Base-by-base conservation (phyloP, 2,329 filamentous ascomycete species). In the Macroventuria anomochaeta region DNA sequence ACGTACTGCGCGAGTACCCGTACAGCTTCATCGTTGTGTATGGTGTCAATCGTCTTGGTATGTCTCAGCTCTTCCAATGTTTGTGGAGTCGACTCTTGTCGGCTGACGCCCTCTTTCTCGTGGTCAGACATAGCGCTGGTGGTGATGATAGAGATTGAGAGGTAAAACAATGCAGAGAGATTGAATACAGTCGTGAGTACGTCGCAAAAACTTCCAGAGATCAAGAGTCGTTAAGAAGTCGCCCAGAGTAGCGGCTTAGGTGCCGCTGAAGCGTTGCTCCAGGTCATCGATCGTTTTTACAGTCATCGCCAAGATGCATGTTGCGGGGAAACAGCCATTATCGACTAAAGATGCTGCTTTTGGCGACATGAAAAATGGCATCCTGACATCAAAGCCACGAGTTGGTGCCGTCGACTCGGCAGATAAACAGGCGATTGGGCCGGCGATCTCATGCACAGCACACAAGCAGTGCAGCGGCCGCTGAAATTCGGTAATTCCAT, bases 1-100 rank as follows among this genome's bases (percentile, higher is more conserved):
- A 65, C 57, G 54, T 81, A 81, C 25, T 62, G 63, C 17, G 44
- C 38, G 20, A 54, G 39, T 2, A 54, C 44, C 23, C 44, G 32
- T 7, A 61, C 17, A 2, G 61, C 63, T 32, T 66, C 63, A 36
- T 66, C 63, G 2, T 55, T 46, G 49, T 64, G 63, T 3, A 64
- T 26, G 2, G 63, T 64, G 26, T 63, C 61, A 12, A 66, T 39
- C 1, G 49, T 53, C 20, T 53, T 58, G 31, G 33, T 51, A 11
- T 51, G 26, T 12, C 31, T 39, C 3, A 51, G 31, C 7, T 44
- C 48, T 23, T 44, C 40, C 7, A 51, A 23, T 5, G 48, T 44
- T 20, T 53, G 41, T 6, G 42, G 49, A n/a, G 28, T 23, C 10
- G 29, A 33, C n/a, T 41, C 49, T 11, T 46, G 28, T 15, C 26